Base-by-base conservation (phyloP, 805 yeast species). In the Candida coquimbonensis region DNA sequence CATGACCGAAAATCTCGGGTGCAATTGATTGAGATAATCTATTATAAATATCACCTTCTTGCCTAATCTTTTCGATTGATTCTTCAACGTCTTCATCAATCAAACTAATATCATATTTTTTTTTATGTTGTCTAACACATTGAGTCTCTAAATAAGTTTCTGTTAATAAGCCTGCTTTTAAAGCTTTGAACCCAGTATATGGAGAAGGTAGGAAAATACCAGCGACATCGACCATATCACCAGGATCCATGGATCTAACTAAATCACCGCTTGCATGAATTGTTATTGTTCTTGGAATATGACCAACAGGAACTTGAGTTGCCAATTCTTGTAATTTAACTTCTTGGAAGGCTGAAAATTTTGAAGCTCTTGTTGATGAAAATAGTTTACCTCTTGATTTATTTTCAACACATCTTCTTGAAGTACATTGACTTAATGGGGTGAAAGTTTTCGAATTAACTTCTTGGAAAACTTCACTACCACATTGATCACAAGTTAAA, bases 401-500 rank as follows among this genome's bases (percentile, higher is more conserved):
- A 66, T 93, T 91, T 48, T 77, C 78, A 46, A 68, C 60, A 70
- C 99, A 93, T 53, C 80, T 81, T 26, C 75, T 75, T 1, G 96
- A 86, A 1, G 89, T 80, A 69, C 99, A 93, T 59, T 89, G 95
- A 4, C 71, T 63, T 44, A 89, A 69, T n/a, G 99, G 99, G 27
- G 85, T 81, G 67, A 87, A 95, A 38, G 86, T 81, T 61, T 81
- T 80, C 17, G 90, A 69, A 53, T 78, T 82, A 53, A 93, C 96
- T 63, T 95, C 98, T 69, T 93, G 98, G 74, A 95, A 93, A 44
- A 88, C 81, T 67, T 93, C 99, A 66, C 78, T 84, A 40, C 99
- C 99, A 73, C 99, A 93, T 57, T 85, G 85, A 63, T 93, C 99
- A 69, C 99, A 93, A 7, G 98, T 87, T 63, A 91, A 95, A 1